These are phyloP conservation scores for Peniophora sp. DNA, from an alignment of 1,284 basidiomycete species.

Conservation along the genomic window DNA sequence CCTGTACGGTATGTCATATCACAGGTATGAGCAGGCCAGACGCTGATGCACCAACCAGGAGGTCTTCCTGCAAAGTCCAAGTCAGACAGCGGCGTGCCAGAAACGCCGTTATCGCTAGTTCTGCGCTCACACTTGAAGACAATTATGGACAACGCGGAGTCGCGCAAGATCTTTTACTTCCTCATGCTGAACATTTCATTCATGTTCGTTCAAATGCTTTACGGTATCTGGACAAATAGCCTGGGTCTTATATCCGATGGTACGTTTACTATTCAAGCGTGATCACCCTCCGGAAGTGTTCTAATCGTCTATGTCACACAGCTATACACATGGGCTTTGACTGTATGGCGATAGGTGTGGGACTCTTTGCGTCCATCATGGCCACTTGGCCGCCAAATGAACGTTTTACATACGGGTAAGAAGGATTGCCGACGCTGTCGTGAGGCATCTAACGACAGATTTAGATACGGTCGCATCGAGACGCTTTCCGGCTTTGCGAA, in stretches of 20 bases:
- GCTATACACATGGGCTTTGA: constrained; percentile 99
- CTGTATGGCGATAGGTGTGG: constrained; percentile 95
- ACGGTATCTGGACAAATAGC: constrained; percentile 97
- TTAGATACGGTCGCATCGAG: constrained; percentile 94
- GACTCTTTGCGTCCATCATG: constrained; percentile 95
- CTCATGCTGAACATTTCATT: constrained; percentile 91
- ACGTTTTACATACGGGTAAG: constrained; percentile 90
- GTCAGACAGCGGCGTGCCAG: constrained; percentile 34
- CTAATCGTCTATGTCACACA: constrained; percentile 25
- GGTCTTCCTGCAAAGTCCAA: constrained; percentile 45
- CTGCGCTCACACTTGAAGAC: constrained; percentile 75
- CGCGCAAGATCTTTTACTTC: constrained; percentile 95
- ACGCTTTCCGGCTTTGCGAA: constrained; percentile 98
- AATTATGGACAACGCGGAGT: constrained; percentile 86
- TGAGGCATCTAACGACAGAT: neutral
- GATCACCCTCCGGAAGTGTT: neutral
- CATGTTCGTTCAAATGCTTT: constrained; percentile 94
- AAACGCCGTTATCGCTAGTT: constrained; percentile 50
- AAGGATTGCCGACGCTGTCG: constrained; percentile 4
- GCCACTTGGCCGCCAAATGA: constrained; percentile 95
- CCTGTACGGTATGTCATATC: constrained; percentile 43
- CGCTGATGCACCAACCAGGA: constrained; percentile 28
- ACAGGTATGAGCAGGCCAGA: neutral
- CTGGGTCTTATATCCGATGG: constrained; percentile 96
- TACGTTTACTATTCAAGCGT: constrained; percentile 27